Percentiles rank a stretch among this genome's conserved stretches.
phyloP scores from a whole-genome alignment of 2,329 filamentous ascomycete species.

The Chrysoporthe deuterocubensis region DNA sequence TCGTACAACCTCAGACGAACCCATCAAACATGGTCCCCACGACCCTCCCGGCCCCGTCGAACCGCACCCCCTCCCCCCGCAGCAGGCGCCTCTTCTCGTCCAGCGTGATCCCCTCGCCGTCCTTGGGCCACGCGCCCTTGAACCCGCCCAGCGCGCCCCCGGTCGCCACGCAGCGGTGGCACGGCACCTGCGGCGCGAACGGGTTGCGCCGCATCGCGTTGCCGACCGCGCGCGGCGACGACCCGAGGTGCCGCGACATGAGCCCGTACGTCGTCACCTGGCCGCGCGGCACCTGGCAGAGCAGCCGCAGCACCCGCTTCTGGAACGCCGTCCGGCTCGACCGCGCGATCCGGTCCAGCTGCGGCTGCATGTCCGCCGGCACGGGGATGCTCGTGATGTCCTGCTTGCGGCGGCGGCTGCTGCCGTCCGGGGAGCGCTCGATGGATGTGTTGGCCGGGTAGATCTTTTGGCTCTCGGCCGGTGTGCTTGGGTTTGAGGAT shows the following conservation, averaged over 20 bases:
- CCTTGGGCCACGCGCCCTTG: slow-evolving; percentile 66
- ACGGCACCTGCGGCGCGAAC: slow-evolving; percentile 81
- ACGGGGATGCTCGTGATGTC: background rate
- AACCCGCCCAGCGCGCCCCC: slow-evolving; percentile 74
- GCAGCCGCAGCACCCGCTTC: slow-evolving; percentile 69
- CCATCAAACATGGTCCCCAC: slow-evolving; percentile 58
- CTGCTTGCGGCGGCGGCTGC: background rate
- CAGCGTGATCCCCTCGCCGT: slow-evolving; percentile 65
- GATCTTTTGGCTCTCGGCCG: slow-evolving; percentile 17
- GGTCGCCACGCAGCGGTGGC: slow-evolving; percentile 78
- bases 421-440: background rate
- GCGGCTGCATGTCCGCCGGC: slow-evolving; percentile 40
- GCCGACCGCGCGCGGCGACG: slow-evolving; percentile 76
- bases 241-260: slow-evolving; percentile 68
- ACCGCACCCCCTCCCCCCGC: slow-evolving; percentile 65
- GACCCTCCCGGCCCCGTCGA: slow-evolving; percentile 64
- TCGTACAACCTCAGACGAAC: slow-evolving; percentile 38
- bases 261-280: slow-evolving; percentile 78
- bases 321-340: slow-evolving; percentile 58
- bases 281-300: slow-evolving; percentile 78
- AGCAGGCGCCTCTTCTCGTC: slow-evolving; percentile 67
- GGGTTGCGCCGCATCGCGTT: slow-evolving; percentile 79
- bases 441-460: slow-evolving; percentile 19
- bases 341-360: slow-evolving; percentile 50
- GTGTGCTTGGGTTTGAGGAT: background rate